Base-by-base conservation (phyloP, 2,329 filamentous ascomycete genomes). In the Venturia asperata region DNA sequence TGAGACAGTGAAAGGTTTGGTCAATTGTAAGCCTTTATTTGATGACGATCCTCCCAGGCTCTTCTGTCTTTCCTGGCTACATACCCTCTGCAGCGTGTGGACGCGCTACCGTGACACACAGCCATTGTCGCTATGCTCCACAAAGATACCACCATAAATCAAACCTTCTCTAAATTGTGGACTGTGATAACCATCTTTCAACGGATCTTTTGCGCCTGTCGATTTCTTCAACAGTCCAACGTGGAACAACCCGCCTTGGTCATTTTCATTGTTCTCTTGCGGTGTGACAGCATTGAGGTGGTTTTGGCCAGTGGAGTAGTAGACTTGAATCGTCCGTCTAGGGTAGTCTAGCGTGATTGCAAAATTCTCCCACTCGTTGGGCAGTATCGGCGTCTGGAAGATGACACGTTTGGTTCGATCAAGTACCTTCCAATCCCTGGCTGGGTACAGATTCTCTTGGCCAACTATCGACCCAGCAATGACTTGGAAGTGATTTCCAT, bases 351-450 rank as follows among this genome's bases (percentile, higher is more conserved):
- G 37, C 27, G 39, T 45, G 39, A 43, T 21, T 61, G 11, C 37
- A 61, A 61, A 61, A 15, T 42, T 61, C n/a, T 61, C 39, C 37
- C 58, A 61, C 21, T 61, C 58, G 37, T 61, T 42, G 52, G n/a
- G 19, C 52, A 37, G 30, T 24, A 42, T 43, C 15, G 10, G 37
- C 10, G 39, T 45, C 19, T 34, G n/a, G 7, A 34, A 43, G 21
- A 61, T 27, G 42, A 43, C 17, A 10, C 19, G 34, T 24, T 17
- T 27, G 15, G 58, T 30, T 11, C 58, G 58, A 15, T 61, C 58
- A 43, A 34, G 37, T 10, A 61, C 24, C 24, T 61, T 61, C 58
- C 58, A 61, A 15, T 5, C 19, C 13, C n/a, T 43, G 11, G n/a
- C 34, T 27, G n/a, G 15, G 13, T 45, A 42, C n/a, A 43, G 11